These are phyloP conservation scores for Coemansia guatemalensis DNA, from an alignment of 192 early-diverging fungal species.

Conservation along the genomic window DNA sequence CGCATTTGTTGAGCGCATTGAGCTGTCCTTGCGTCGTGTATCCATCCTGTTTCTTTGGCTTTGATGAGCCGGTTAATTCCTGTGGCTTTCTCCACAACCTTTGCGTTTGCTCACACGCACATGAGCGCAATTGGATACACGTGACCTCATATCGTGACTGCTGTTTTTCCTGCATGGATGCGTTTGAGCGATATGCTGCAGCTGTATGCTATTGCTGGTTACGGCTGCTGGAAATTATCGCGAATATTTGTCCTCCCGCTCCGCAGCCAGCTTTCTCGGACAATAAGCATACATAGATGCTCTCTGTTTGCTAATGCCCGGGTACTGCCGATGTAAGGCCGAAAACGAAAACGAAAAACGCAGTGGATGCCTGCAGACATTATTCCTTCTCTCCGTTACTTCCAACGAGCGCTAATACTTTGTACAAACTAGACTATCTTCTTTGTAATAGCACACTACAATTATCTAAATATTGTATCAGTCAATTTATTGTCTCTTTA, in stretches of 20 bases:
- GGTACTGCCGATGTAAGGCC: neutral
- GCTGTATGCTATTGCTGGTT: constrained; percentile 14
- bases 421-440: neutral
- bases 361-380: neutral
- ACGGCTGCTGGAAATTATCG: constrained; percentile 27
- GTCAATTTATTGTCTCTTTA: neutral
- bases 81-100: no score
- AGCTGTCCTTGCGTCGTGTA: no score
- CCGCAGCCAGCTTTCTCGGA: neutral
- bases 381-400: neutral
- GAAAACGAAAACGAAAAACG: neutral
- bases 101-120: no score
- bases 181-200: neutral
- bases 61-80: no score
- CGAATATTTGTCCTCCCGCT: constrained; percentile 2
- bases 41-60: no score
- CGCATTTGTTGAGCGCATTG: no score
- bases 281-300: neutral
- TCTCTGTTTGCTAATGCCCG: neutral
- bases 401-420: neutral
- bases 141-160: neutral
- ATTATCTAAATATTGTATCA: neutral
- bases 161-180: constrained; percentile 9
- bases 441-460: no score
- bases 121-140: neutral